Conservation (phyloP, 2,329 filamentous ascomycete genomes). For the Fusarium agapanthi region DNA sequence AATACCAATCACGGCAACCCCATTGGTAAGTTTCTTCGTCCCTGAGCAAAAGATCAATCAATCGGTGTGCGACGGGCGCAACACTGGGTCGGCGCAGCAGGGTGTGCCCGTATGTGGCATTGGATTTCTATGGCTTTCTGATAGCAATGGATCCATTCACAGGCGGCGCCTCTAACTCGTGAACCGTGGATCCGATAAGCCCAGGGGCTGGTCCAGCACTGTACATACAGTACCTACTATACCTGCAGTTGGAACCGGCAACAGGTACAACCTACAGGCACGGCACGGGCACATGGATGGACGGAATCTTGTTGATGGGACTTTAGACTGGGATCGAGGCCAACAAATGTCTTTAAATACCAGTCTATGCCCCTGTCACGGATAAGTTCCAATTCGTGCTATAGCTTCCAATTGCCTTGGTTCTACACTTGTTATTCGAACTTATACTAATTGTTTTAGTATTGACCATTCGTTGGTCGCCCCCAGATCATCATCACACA, state of each 20-base stretch:
- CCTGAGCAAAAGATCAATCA: conserved; percentile 32
- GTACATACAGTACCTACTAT: not conserved
- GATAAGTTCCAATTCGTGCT: conserved; percentile 5
- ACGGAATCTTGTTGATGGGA: conserved; percentile 11
- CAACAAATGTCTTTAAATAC: conserved; percentile 28
- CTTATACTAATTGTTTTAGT: conserved; percentile 40
- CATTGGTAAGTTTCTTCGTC: conserved; percentile 41
- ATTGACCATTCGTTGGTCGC: conserved; percentile 31
- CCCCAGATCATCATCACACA: conserved; percentile 25
- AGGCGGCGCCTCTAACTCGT: conserved; percentile 16
- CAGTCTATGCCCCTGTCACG: conserved; percentile 20
- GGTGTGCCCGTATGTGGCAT: conserved; percentile 27
- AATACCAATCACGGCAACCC: conserved; percentile 34
- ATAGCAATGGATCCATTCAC: conserved; percentile 30
- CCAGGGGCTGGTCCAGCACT: conserved; percentile 5
- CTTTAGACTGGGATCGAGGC: conserved; percentile 5
- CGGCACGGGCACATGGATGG: conserved; percentile 17
- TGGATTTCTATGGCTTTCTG: conserved; percentile 29
- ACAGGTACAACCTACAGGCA: conserved; percentile 4
- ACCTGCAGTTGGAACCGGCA: not conserved
- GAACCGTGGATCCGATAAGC: conserved; percentile 38
- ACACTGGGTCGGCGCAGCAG: conserved; percentile 26
- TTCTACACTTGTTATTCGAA: conserved; percentile 24
- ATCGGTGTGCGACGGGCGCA: conserved; percentile 42
- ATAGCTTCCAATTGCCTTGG: conserved; percentile 19